These are phyloP conservation scores for Novymonas esmeraldas DNA, from an alignment of 208 protist genomes.

Conservation along the genomic window DNA sequence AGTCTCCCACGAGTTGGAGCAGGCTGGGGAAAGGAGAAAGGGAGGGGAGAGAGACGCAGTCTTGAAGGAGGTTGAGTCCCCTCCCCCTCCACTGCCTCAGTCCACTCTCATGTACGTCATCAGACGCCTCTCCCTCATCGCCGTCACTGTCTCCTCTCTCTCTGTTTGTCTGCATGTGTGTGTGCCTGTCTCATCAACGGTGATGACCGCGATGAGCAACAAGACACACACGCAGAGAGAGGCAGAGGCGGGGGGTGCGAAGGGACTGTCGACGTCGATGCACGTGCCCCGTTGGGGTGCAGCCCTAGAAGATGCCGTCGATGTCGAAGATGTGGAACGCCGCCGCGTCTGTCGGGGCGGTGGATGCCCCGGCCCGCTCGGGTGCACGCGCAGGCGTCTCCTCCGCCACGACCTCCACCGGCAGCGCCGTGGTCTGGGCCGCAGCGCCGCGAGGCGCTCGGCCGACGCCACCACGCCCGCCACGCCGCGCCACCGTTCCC, in stretches of 20 bases:
- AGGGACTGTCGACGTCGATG: neutral
- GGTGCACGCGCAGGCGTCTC: too few species aligned
- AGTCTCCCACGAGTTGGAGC: neutral
- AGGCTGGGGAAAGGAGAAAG: neutral
- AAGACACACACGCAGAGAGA: too few species aligned
- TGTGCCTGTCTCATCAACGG: neutral
- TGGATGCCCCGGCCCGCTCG: too few species aligned
- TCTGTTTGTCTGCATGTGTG: neutral
- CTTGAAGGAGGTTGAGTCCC: too few species aligned
- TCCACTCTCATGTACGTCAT: too few species aligned
- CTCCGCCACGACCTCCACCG: constrained; percentile 1
- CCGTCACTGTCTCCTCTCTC: neutral
- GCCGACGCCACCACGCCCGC: constrained; percentile 2
- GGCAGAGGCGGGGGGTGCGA: neutral
- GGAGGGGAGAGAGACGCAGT: too few species aligned
- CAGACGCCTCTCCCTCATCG: too few species aligned
- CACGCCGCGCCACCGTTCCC: constrained; percentile 26
- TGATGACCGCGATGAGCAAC: too few species aligned
- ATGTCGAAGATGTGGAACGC: constrained; percentile 77
- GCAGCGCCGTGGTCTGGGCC: too few species aligned
- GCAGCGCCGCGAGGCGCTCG: neutral
- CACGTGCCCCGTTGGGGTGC: neutral
- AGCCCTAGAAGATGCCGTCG: constrained; percentile 63
- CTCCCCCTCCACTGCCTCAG: too few species aligned
- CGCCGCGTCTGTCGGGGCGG: neutral